A percentile compares a stretch with the other conserved stretches of the same genome.
These are phyloP conservation scores for Scutellaria galericulata DNA, from an alignment of 257 asterid species.

Conservation along the genomic window DNA sequence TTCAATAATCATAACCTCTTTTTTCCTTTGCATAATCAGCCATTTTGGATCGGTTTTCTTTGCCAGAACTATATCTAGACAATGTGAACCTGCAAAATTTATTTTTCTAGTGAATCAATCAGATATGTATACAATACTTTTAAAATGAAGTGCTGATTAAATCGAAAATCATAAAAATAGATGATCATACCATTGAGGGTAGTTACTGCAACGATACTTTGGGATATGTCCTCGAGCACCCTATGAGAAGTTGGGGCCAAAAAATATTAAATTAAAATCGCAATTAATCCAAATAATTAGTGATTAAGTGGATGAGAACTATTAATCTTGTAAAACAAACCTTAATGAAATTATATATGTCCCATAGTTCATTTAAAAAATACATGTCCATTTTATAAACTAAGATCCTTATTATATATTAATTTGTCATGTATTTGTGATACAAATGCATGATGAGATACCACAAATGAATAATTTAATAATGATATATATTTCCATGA, in stretches of 20 bases:
- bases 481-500: background rate
- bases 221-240: conserved; percentile 27
- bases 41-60: conserved; percentile 58
- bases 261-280: background rate
- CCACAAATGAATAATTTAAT: background rate
- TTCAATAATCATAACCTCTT: conserved; percentile 35
- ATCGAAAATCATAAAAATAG: background rate
- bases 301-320: too few species aligned
- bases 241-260: background rate
- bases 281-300: background rate
- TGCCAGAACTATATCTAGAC: conserved; percentile 54
- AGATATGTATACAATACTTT: too few species aligned
- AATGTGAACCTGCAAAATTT: conserved; percentile 60
- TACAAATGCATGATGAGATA: background rate
- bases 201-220: conserved; percentile 51
- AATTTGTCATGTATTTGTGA: background rate
- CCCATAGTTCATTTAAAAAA: too few species aligned
- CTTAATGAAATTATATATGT: background rate
- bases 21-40: conserved; percentile 57
- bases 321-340: too few species aligned
- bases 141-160: too few species aligned
- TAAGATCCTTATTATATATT: background rate
- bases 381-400: too few species aligned
- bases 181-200: conserved; percentile 57
- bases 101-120: too few species aligned